Conservation (phyloP, 2,329 filamentous ascomycete genomes). For the Aurifilum marmelostoma region DNA sequence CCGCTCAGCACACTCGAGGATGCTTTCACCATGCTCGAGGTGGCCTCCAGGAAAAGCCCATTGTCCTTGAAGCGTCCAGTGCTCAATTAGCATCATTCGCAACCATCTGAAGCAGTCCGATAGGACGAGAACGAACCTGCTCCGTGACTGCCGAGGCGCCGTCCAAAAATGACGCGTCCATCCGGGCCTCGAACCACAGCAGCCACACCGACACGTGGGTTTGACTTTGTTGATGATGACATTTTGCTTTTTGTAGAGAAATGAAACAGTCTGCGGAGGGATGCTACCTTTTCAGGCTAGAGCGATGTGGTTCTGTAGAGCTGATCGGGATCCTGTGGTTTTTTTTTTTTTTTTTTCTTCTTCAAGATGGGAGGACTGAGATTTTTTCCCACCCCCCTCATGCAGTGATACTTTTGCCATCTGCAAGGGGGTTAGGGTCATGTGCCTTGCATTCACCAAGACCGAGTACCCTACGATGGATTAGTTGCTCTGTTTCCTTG, state of each 20-base stretch:
- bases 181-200: constrained; percentile 48
- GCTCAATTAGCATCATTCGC: background rate
- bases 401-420: background rate
- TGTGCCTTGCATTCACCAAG: background rate
- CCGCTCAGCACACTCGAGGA: constrained; percentile 64
- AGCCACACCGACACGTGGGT: constrained; percentile 53
- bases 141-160: constrained; percentile 53
- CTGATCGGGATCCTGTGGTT: background rate
- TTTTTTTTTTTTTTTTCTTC: background rate
- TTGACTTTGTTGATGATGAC: constrained; percentile 32
- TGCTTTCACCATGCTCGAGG: constrained; percentile 69
- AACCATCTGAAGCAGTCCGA: background rate
- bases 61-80: constrained; percentile 28
- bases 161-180: constrained; percentile 52
- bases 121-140: constrained; percentile 42
- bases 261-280: background rate
- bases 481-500: background rate
- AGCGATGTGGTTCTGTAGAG: background rate
- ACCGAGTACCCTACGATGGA: background rate
- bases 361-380: background rate
- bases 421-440: background rate
- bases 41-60: constrained; percentile 76
- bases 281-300: background rate
- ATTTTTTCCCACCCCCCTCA: background rate
- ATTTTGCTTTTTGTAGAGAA: constrained; percentile 25